Base-by-base conservation (phyloP, 768 basidiomycete species). In the Macrolepiota dolichaula region DNA sequence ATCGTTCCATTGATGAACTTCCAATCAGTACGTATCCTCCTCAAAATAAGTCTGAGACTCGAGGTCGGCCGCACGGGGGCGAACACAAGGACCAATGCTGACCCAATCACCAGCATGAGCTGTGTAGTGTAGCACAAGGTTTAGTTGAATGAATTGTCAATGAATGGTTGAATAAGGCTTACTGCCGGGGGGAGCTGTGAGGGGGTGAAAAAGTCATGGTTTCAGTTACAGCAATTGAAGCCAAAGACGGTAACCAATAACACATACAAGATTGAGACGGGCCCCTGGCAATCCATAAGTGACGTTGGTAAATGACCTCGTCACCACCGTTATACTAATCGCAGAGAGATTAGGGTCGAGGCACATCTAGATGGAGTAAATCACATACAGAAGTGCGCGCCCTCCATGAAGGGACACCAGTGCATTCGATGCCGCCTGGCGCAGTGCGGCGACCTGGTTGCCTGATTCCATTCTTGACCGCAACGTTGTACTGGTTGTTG, bases 201-300 rank as follows among this genome's bases (percentile, higher is more conserved):
- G 53, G 12, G 52, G 19, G 2, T n/a, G n/a, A 42, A 15, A 37
- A 19, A 44, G 19, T 44, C 17, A 17, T 44, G n/a, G 19, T 22
- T 44, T n/a, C n/a, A n/a, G n/a, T n/a, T n/a, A n/a, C n/a, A n/a
- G n/a, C 19, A 44, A n/a, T 19, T 44, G 15, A 5, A 17, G 42
- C 19, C 25, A 40, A 36, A 24, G 15, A 22, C 19, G 12, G 1
- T 12, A 17, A 22, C n/a, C 17, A 19, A 27, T n/a, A 25, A 10
- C 4, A 59, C 66, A 36, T 51, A 69, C 82, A 79, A 19, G 68
- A 66, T 46, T 79, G 69, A 13, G 72, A 74, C 83, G 83, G 85
- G 75, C 76, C 80, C 55, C 74, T 68, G 4, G 82, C 81, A 1
- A 73, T 77, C 81, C 82, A 85, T 11, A 82, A 71, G 61, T 81